Evolutionary conservation across 2,329 filamentous ascomycete genomes (phyloP).

Genomic region (Ophiobolus disseminans): DNA sequence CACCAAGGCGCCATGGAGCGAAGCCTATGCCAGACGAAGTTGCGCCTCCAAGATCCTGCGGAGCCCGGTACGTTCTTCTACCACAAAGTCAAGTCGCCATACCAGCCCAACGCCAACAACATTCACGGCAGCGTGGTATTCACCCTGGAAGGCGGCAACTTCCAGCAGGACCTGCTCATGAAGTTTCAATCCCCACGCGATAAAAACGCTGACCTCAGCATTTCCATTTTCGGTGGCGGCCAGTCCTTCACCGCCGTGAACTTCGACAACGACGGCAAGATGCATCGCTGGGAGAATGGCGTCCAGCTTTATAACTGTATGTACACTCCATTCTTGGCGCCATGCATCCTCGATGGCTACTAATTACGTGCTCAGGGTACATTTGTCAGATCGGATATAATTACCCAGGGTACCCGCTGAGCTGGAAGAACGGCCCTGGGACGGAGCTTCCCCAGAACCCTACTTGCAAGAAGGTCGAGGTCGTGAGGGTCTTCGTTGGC

Average conservation of each 20-base stretch:
- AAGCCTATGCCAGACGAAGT: slow-evolving; percentile 38
- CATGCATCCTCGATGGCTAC: slow-evolving; percentile 39
- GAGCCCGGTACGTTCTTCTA: slow-evolving; percentile 32
- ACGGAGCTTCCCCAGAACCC: slow-evolving; percentile 53
- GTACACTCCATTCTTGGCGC: no score
- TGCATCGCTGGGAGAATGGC: no score
- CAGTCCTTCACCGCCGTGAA: background rate
- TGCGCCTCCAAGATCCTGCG: slow-evolving; percentile 11
- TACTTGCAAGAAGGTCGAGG: slow-evolving; percentile 51
- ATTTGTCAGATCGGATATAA: slow-evolving; percentile 48
- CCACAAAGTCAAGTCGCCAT: slow-evolving; percentile 33
- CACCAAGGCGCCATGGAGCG: slow-evolving; percentile 57
- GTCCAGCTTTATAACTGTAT: no score
- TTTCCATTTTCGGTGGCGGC: no score
- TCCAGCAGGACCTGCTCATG: no score
- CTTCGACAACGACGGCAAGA: background rate
- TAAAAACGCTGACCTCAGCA: no score
- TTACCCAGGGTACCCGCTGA: slow-evolving; percentile 51
- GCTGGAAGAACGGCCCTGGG: slow-evolving; percentile 49
- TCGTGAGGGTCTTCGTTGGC: slow-evolving; percentile 39
- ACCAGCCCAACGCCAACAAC: slow-evolving; percentile 12
- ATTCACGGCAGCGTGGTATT: slow-evolving; percentile 21
- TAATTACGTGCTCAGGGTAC: slow-evolving; percentile 56
- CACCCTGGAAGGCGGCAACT: slow-evolving; percentile 11
- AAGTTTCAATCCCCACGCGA: slow-evolving; percentile 28